Base-by-base conservation (phyloP, 177 flowering plant genomes). In the Vitis hybrid region DNA sequence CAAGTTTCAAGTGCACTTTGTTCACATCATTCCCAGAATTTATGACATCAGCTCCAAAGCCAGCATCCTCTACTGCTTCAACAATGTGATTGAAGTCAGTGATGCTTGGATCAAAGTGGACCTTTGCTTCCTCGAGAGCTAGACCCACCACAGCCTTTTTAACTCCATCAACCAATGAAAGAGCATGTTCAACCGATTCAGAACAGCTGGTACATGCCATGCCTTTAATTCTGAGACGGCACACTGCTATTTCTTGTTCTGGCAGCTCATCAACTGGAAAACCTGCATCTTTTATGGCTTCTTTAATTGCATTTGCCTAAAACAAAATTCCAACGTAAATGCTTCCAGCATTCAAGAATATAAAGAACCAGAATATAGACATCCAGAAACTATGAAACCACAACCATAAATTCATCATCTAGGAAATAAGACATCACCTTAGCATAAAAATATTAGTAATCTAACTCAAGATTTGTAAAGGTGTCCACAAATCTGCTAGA, bases 171-270 rank as follows among this genome's bases (percentile, higher is more conserved):
- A 83, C 85, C 88, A 80, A 82, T 64, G 65, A 64, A 66, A 92
- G 89, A 68, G 91, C 90, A 66, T 84, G 83, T 62, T 95, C 97
- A 63, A 84, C 73, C 54, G 97, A 90, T 78, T 94, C 97, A 60
- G 97, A 85, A 79, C 98, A 94, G 81, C 89, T 94, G 66, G 98
- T 92, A 78, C 98, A 94, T 66, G 89, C 82, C 97, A 94, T 94
- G 73, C 97, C 97, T 81, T 88, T 92, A 56, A 94, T 86, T 79
- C 80, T 85, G 49, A 94, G 73, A 62, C 92, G 81, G 73, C 97
- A 92, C n/a, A 91, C 90, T 28, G 86, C 92, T 68, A 91, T 83
- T 10, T 91, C 97, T 82, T 87, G 89, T 54, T 87, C 95, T 52
- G 88, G 86, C 68, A 91, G 84, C 44, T 85, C 94, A 33, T 81